Base-by-base conservation (phyloP, 2,329 filamentous ascomycete species). In the Trichoderma breve region DNA sequence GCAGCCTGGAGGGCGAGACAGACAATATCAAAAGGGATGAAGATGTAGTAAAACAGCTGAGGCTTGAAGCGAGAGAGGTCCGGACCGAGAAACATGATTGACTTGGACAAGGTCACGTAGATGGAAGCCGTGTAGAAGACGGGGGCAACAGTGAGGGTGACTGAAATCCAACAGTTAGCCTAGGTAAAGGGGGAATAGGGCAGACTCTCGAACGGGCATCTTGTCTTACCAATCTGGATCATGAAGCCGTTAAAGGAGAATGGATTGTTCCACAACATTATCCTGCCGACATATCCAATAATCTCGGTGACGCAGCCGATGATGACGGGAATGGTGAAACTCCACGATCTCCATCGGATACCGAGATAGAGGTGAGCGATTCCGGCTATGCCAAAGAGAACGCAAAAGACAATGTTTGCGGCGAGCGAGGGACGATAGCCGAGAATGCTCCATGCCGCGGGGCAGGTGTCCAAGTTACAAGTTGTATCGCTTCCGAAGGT, bases 211-310 rank as follows among this genome's bases (percentile, higher is more conserved):
- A 21, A 21, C 12, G n/a, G 43, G 18, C 18, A 47, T 39, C 15
- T 39, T 26, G 61, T 79, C 84, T 62, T 77, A 87, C 86, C 82
- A 74, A 91, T 91, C 77, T 92, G 88, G n/a, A 91, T 85, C 78
- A 92, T 85, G 77, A 92, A 93, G 8, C 85, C 88, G 14, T 77
- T 77, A 77, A 90, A 86, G 62, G 78, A 82, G 76, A 90, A 92
- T 0, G 89, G 88, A 75, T 92, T 87, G 58, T 85, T 73, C 74
- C 86, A 84, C 72, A 90, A 81, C 76, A 89, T 77, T 66, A 91
- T 82, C 12, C 91, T 84, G 3, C 89, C 91, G 1, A 82, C 79
- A 74, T 93, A 93, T 21, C 91, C 91, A 39, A 91, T 76, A 12
- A 91, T 84, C 75, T 91, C 90, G 62, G 84, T 82, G 6, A 86